Percentiles rank a stretch among this genome's conserved stretches.
Conservation (phyloP, 805 yeast species). For the Candida namnaoensis region DNA sequence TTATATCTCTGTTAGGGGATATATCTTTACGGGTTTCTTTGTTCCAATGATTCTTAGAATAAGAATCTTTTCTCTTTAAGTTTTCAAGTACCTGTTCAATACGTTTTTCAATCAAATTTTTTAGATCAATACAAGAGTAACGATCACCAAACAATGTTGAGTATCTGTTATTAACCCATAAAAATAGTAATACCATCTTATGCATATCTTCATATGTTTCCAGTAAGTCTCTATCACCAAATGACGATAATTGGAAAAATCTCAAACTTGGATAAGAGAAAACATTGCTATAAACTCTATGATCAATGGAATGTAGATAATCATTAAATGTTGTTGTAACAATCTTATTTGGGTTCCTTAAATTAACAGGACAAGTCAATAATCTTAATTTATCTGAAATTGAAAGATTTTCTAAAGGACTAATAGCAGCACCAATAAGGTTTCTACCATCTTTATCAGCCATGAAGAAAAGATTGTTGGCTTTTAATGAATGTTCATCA, state of each 20-base stretch:
- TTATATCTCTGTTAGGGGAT: too few species aligned
- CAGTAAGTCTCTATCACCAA: constrained; percentile 6
- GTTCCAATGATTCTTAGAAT: too few species aligned
- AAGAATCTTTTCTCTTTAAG: too few species aligned
- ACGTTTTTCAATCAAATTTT: constrained; percentile 53
- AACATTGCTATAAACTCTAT: background rate
- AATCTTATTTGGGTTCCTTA: background rate
- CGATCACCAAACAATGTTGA: constrained; percentile 74
- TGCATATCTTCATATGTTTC: constrained; percentile 53
- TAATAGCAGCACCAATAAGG: constrained; percentile 29
- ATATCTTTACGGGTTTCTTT: too few species aligned
- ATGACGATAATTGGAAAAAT: background rate
- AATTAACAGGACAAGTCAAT: constrained; percentile 45
- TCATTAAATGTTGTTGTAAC: constrained; percentile 4
- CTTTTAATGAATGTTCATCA: constrained; percentile 34
- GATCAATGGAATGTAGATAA: background rate
- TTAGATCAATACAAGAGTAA: constrained; percentile 64
- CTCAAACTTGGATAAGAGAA: background rate
- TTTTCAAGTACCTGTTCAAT: constrained; percentile 25
- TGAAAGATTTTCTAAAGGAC: constrained; percentile 31
- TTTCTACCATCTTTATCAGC: constrained; percentile 28
- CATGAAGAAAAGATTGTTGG: constrained; percentile 20
- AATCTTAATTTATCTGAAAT: constrained; percentile 50
- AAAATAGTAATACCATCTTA: constrained; percentile 53
- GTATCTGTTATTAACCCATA: constrained; percentile 86